phyloP scores from a whole-genome alignment of 2,329 filamentous ascomycete genomes.

The Plenodomus tracheiphilus region DNA sequence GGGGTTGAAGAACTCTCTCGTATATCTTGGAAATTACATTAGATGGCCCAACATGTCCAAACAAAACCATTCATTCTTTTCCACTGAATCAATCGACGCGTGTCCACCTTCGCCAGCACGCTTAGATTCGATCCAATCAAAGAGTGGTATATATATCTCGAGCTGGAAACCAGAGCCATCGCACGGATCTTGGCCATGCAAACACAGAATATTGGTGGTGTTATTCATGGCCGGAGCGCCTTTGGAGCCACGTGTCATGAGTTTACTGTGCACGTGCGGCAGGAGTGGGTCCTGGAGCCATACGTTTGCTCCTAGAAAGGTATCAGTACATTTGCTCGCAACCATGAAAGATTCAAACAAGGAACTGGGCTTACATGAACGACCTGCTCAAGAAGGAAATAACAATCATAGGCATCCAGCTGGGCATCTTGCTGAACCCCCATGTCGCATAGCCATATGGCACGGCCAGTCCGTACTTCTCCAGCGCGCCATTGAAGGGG shows the following conservation, averaged over 20 bases:
- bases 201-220: too few species aligned
- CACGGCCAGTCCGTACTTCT: slow-evolving; percentile 63
- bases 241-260: too few species aligned
- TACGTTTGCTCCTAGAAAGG: slow-evolving; percentile 13
- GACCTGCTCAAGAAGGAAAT: slow-evolving; percentile 73
- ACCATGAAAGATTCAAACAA: neutral
- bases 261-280: neutral
- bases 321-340: neutral
- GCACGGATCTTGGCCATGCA: neutral
- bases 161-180: neutral
- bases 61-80: too few species aligned
- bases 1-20: too few species aligned
- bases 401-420: slow-evolving; percentile 76
- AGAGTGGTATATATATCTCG: neutral
- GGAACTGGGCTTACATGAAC: slow-evolving; percentile 66
- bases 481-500: slow-evolving; percentile 71
- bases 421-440: slow-evolving; percentile 62
- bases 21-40: too few species aligned
- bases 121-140: neutral
- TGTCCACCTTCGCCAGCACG: too few species aligned
- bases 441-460: slow-evolving; percentile 71
- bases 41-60: too few species aligned
- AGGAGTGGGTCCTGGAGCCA: slow-evolving; percentile 2
- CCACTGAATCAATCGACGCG: too few species aligned
- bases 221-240: too few species aligned